A percentile compares a stretch with the other conserved stretches of the same genome.
phyloP scores from a whole-genome alignment of 2,329 filamentous ascomycete species.

The Ceratocystis smalleyi region DNA sequence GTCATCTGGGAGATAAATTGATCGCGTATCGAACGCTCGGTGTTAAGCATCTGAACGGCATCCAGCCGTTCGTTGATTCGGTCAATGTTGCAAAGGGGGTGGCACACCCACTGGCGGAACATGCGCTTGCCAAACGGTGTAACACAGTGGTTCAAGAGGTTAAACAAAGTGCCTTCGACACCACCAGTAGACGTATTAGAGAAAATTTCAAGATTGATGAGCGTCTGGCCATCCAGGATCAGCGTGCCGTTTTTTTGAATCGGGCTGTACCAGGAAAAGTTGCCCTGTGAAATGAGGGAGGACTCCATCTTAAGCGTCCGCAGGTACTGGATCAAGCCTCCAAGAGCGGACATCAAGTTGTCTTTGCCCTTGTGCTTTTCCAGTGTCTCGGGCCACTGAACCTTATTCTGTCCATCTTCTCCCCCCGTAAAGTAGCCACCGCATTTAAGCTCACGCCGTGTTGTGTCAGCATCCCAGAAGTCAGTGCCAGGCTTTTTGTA shows the following conservation, averaged over 20 bases:
- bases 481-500: conserved; percentile 72
- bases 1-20: conserved; percentile 77
- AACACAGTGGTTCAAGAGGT: conserved; percentile 80
- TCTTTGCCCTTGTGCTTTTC: conserved; percentile 61
- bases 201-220: conserved; percentile 97
- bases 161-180: conserved; percentile 72
- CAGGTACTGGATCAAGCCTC: conserved; percentile 77
- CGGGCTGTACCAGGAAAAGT: conserved; percentile 82
- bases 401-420: conserved; percentile 36
- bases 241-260: conserved; percentile 82
- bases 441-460: conserved; percentile 64
- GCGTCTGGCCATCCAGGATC: conserved; percentile 83
- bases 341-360: conserved; percentile 75
- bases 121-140: conserved; percentile 94
- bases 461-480: conserved; percentile 77
- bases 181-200: conserved; percentile 82
- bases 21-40: conserved; percentile 64
- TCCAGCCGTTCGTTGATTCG: conserved; percentile 90
- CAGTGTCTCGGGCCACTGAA: conserved; percentile 61
- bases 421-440: conserved; percentile 58
- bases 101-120: conserved; percentile 93
- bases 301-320: conserved; percentile 75
- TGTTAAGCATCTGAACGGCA: conserved; percentile 83
- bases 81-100: conserved; percentile 70
- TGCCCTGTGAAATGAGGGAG: conserved; percentile 72